Percentiles rank a stretch among this genome's conserved stretches.
Evolutionary conservation across 2,329 filamentous ascomycete genomes (phyloP).

Genomic region (Arthrobotrys sphaeroides): DNA sequence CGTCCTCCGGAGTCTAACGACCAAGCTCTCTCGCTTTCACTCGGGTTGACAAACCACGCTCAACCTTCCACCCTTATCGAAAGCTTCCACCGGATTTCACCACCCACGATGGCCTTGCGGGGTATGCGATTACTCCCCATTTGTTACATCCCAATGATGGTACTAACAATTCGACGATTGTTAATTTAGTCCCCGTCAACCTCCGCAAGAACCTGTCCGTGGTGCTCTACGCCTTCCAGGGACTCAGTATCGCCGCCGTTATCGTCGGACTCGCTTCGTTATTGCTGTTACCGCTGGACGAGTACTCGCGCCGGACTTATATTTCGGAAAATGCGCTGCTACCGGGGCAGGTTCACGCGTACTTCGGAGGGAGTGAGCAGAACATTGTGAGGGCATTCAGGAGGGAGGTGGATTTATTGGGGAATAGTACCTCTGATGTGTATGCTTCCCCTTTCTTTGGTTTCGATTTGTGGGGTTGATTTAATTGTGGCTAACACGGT

Average conservation of each 20-base stretch:
- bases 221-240: conserved; percentile 51
- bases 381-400: conserved; percentile 91
- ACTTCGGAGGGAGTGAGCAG: conserved; percentile 95
- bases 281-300: conserved; percentile 84
- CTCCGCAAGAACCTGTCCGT: conserved; percentile 53
- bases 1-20: conserved; percentile 19
- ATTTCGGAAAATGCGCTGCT: conserved; percentile 97
- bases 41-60: neutral
- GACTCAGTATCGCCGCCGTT: conserved; percentile 55
- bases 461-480: conserved; percentile 18
- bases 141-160: neutral
- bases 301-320: conserved; percentile 91
- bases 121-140: neutral
- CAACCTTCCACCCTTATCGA: conserved; percentile 8
- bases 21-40: neutral
- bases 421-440: conserved; percentile 60
- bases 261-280: conserved; percentile 90
- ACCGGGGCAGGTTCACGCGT: conserved; percentile 95
- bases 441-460: conserved; percentile 25
- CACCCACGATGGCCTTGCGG: conserved; percentile 48
- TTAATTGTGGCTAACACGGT: conserved; percentile 55
- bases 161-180: neutral
- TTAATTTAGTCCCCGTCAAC: conserved; percentile 45
- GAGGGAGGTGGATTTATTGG: conserved; percentile 77
- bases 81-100: neutral